Conservation (phyloP, 1,139 yeast species). For the Saccharomyces hybrid region DNA sequence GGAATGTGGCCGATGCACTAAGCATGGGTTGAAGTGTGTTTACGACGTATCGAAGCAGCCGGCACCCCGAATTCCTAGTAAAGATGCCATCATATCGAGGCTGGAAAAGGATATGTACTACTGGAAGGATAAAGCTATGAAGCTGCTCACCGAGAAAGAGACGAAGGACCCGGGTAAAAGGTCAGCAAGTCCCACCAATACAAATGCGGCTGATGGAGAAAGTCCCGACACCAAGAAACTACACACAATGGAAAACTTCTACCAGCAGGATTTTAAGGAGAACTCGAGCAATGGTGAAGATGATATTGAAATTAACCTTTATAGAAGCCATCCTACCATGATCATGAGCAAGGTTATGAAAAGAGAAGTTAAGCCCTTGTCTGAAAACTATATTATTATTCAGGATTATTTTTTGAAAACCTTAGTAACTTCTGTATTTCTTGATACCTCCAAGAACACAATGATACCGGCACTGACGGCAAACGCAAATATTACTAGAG, state of each 20-base stretch:
- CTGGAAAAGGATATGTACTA: conserved; percentile 22
- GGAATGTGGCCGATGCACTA: conserved; percentile 20
- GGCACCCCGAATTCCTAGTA: conserved; percentile 25
- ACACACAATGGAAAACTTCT: neutral
- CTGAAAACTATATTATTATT: conserved; percentile 27
- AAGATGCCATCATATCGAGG: conserved; percentile 25
- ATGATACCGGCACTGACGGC: conserved; percentile 26
- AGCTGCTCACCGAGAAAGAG: conserved; percentile 5
- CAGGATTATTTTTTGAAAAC: conserved; percentile 26
- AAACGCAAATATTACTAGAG: conserved; percentile 18
- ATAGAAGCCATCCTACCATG: conserved; percentile 23
- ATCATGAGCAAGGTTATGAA: conserved; percentile 26
- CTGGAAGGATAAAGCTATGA: conserved; percentile 21
- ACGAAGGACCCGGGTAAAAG: conserved; percentile 7
- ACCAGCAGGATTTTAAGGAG: neutral
- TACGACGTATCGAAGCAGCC: conserved; percentile 24
- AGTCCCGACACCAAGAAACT: neutral
- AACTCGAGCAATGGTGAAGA: neutral
- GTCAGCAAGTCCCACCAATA: conserved; percentile 2
- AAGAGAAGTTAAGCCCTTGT: conserved; percentile 29
- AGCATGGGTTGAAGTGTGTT: conserved; percentile 18
- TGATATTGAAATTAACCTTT: conserved; percentile 16
- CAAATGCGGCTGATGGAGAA: neutral
- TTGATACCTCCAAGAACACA: conserved; percentile 25
- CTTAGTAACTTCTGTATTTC: conserved; percentile 23